These are phyloP conservation scores for Seiridium cupressi DNA, from an alignment of 2,329 filamentous ascomycete genomes.

Conservation along the genomic window DNA sequence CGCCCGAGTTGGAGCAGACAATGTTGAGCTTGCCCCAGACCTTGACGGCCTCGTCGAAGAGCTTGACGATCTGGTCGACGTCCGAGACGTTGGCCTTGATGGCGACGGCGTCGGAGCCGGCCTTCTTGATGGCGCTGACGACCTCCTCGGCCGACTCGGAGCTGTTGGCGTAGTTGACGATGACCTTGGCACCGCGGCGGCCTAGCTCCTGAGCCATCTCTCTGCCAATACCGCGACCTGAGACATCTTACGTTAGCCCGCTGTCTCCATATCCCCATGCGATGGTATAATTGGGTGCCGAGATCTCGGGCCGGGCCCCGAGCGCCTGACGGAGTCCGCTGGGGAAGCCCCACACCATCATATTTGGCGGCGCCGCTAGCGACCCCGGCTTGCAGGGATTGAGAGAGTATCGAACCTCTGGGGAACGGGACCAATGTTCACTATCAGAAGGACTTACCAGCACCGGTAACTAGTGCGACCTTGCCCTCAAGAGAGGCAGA, in stretches of 20 bases:
- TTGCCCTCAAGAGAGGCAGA: conserved; percentile 37
- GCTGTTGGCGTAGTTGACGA: conserved; percentile 68
- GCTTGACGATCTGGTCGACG: conserved; percentile 57
- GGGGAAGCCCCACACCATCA: conserved; percentile 1
- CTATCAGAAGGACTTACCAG: conserved; percentile 28
- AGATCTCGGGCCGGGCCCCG: conserved; percentile 1
- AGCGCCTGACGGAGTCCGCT: conserved; percentile 7
- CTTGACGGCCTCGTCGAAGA: conserved; percentile 62
- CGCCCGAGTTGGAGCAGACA: conserved; percentile 68
- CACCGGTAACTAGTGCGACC: conserved; percentile 36
- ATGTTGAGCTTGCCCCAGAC: conserved; percentile 69
- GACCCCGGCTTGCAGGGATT: background rate
- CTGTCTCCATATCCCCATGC: background rate
- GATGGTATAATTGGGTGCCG: background rate
- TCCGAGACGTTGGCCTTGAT: conserved; percentile 68
- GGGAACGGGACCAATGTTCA: background rate
- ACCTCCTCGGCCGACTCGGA: conserved; percentile 62
- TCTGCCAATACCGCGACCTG: conserved; percentile 63
- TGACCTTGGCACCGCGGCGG: conserved; percentile 62
- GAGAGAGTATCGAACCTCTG: background rate
- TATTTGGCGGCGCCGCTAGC: background rate
- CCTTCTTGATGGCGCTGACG: conserved; percentile 63
- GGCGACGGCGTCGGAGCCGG: conserved; percentile 60
- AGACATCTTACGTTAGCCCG: conserved; percentile 10
- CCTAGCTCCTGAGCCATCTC: conserved; percentile 67